Evolutionary conservation across 352 stramenopile species (phyloP), one percentile per base, ranked within the genome.

Genomic region (Phytophthora tubulina): DNA sequence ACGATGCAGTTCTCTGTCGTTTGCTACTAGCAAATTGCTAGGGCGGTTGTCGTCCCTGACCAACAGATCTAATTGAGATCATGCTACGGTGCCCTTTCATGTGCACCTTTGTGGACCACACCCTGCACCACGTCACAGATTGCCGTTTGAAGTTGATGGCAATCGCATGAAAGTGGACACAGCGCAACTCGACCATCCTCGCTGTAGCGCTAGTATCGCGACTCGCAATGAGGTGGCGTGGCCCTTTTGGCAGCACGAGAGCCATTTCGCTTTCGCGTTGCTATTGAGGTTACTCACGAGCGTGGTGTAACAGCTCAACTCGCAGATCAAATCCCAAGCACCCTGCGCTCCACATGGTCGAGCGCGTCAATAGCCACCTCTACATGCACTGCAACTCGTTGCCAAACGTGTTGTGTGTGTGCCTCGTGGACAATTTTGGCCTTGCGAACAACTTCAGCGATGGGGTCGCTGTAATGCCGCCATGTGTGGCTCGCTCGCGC

Each of bases 221-320:
- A 14, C 9, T 10, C 9, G 49, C 15, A 11, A 10, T 42, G 53
- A 65, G 36, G 38, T 15, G 32, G 10, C 6, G 9, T 66, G 55
- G 55, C 30, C 57, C 46, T 67, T 72, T 72, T 68, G 57, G 48
- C 49, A 57, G 33, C 65, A 68, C 49, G 31, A 72, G 65, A 56
- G 57, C 50, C 50, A 63, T 63, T 62, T 59, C 10, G 17, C 41
- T 64, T 56, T 72, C 57, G 33, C 49, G 57, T 6, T 73, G 49
- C 41, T 42, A 39, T 53, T 53, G n/a, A 63, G 21, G 56, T 72
- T 67, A 72, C 63, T 65, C 48, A 70, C 63, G 13, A 38, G 8
- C 38, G 44, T 50, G 27, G 33, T 32, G 32, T 31, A 59, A 70
- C 53, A 68, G 49, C 57, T 52, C 32, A 69, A 63, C 50, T 44